Conservation (phyloP, 2,329 filamentous ascomycete genomes). For the Mariannaea elegans region DNA sequence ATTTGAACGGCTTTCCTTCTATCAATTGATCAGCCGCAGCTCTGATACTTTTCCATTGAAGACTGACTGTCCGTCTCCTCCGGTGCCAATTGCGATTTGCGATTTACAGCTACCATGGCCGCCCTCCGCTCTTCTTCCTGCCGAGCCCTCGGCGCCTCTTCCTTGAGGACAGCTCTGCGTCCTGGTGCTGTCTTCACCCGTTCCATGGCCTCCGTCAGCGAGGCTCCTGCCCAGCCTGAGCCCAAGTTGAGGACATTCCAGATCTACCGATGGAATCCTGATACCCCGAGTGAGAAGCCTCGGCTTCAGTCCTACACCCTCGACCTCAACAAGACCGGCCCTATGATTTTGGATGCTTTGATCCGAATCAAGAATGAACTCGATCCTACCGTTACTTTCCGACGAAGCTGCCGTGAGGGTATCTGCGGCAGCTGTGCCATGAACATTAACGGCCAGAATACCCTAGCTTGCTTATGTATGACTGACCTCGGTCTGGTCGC, state of each 20-base stretch:
- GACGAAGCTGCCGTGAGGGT: conserved; percentile 94
- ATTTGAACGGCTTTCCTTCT: conserved; percentile 40
- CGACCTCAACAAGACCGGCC: conserved; percentile 98
- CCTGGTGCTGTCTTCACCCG: conserved; percentile 56
- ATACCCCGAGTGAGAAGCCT: conserved; percentile 90
- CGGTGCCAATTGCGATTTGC: conserved; percentile 34
- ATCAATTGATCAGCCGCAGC: conserved; percentile 37
- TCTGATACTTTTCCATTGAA: conserved; percentile 29
- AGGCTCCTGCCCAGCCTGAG: conserved; percentile 70
- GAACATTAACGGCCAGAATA: conserved; percentile 99
- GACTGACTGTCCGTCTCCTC: conserved; percentile 41
- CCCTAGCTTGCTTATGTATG: conserved; percentile 93
- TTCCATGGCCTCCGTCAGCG: conserved; percentile 64
- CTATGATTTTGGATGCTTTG: conserved; percentile 96
- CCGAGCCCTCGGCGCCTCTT: conserved; percentile 60
- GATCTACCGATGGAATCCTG: conserved; percentile 99
- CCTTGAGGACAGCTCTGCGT: conserved; percentile 51
- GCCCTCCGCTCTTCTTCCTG: conserved; percentile 68
- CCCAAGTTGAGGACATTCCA: conserved; percentile 91
- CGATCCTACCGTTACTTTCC: conserved; percentile 95
- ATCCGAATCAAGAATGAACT: conserved; percentile 99
- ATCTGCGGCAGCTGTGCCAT: conserved; percentile 99
- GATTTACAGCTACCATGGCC: conserved; percentile 56
- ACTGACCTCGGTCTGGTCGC: conserved; percentile 15
- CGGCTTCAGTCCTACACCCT: conserved; percentile 94